Conservation (phyloP, 2,329 filamentous ascomycete genomes). For the Colletotrichum echinochloae region DNA sequence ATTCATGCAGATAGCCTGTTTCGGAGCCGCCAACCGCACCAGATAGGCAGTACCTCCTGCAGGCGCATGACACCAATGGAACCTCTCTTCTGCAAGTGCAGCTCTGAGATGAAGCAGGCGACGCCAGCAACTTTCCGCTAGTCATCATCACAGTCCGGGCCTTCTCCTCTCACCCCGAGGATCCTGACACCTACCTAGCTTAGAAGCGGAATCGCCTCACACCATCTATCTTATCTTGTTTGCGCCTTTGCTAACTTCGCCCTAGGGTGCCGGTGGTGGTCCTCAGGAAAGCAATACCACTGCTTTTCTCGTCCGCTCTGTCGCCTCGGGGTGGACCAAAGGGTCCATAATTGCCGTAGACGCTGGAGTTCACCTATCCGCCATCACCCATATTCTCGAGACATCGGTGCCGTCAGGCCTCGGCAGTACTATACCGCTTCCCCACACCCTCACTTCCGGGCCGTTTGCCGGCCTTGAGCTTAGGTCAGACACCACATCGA, state of each 20-base stretch:
- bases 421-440: slow-evolving; percentile 53
- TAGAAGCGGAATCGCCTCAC: slow-evolving; percentile 3
- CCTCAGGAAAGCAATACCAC: slow-evolving; percentile 92
- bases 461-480: slow-evolving; percentile 85
- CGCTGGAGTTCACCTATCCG: slow-evolving; percentile 88
- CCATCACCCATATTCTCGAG: slow-evolving; percentile 84
- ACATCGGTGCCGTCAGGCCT: slow-evolving; percentile 57
- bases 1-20: slow-evolving; percentile 33
- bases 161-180: background rate
- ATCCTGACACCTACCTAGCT: background rate
- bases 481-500: slow-evolving; percentile 70
- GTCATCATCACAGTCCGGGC: background rate
- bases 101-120: background rate
- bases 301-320: slow-evolving; percentile 87
- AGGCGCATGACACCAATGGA: slow-evolving; percentile 11
- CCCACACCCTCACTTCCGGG: slow-evolving; percentile 71
- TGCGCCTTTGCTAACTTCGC: slow-evolving; percentile 17
- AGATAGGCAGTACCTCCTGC: slow-evolving; percentile 29
- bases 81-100: slow-evolving; percentile 23
- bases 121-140: background rate
- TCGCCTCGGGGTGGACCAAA: slow-evolving; percentile 81
- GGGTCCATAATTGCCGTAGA: slow-evolving; percentile 93
- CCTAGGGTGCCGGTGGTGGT: slow-evolving; percentile 87
- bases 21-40: slow-evolving; percentile 22
- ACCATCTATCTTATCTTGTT: background rate